Percentiles rank a stretch among this genome's conserved stretches.
Evolutionary conservation across 768 basidiomycete genomes (phyloP).

Genomic region (Termitomyces heimii): DNA sequence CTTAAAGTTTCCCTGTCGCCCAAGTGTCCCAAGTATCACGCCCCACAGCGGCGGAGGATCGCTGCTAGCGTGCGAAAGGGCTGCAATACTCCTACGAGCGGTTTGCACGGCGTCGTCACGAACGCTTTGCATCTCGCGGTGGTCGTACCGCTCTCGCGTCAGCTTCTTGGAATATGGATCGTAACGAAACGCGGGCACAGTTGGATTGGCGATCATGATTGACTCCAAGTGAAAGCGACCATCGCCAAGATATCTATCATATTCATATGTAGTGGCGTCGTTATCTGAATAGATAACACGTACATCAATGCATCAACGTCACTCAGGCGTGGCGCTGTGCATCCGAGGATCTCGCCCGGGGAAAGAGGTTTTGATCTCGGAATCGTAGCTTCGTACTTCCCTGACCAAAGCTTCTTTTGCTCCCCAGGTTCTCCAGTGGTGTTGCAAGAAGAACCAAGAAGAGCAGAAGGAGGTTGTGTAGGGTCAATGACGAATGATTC

Average conservation of each 20-base stretch:
- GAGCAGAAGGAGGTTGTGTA: not conserved
- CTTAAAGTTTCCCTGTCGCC: conserved; percentile 87
- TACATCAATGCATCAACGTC: conserved; percentile 90
- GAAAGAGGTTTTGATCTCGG: conserved; percentile 89
- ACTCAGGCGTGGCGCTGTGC: conserved; percentile 81
- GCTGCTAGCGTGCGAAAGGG: conserved; percentile 7
- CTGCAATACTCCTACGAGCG: conserved; percentile 61
- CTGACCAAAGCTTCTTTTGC: conserved; percentile 37
- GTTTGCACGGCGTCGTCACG: conserved; percentile 70
- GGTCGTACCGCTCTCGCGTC: conserved; percentile 88
- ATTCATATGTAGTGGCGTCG: not conserved
- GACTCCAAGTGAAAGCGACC: conserved; percentile 98
- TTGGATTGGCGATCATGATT: conserved; percentile 99
- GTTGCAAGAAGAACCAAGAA: conserved; percentile 6
- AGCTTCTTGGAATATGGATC: conserved; percentile 98
- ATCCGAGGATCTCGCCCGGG: conserved; percentile 95
- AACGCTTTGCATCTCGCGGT: conserved; percentile 75
- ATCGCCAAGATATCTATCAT: conserved; percentile 85
- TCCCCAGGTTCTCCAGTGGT: not conserved
- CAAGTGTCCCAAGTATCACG: conserved; percentile 89
- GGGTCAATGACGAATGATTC: conserved; percentile 25
- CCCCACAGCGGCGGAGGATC: conserved; percentile 61
- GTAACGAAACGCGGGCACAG: conserved; percentile 92
- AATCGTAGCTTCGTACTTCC: conserved; percentile 69
- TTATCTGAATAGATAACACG: conserved; percentile 18